A percentile compares a stretch with the other conserved stretches of the same genome.
Evolutionary conservation across 202 grass and related monocot genomes (phyloP).

Genomic region (Schoenoplectus triqueter): DNA sequence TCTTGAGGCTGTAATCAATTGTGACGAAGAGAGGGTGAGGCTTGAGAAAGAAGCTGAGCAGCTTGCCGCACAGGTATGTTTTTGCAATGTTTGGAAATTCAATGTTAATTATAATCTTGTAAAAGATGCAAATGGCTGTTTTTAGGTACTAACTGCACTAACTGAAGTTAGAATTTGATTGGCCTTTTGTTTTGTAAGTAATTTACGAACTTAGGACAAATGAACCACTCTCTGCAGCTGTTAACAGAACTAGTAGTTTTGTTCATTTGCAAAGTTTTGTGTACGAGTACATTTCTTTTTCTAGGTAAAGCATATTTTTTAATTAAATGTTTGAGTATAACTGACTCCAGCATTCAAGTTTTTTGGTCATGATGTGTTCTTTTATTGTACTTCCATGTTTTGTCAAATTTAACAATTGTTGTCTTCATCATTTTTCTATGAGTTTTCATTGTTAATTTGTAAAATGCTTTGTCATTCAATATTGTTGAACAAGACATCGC

Average conservation of each 20-base stretch:
- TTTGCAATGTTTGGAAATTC: not conserved
- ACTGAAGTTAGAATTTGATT: not conserved
- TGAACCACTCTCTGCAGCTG: not conserved
- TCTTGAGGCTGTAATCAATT: slow-evolving; percentile 72
- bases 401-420: not conserved
- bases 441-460: not conserved
- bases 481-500: not conserved
- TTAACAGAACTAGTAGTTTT: slow-evolving; percentile 4
- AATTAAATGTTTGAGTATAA: not conserved
- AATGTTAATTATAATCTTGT: not conserved
- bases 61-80: slow-evolving; percentile 64
- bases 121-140: not conserved
- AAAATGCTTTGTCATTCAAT: not conserved
- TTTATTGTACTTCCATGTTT: too few species aligned
- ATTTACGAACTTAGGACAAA: not conserved
- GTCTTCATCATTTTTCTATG: not conserved
- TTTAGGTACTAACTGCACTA: not conserved
- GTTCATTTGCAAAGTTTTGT: not conserved
- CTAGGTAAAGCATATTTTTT: not conserved
- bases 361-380: not conserved
- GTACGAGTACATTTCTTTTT: not conserved
- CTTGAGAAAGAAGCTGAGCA: slow-evolving; percentile 84
- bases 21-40: slow-evolving; percentile 79
- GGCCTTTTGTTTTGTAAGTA: not conserved
- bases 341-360: not conserved